phyloP scores from a whole-genome alignment of 139 green algal species.

The Picochlorum sp. region DNA sequence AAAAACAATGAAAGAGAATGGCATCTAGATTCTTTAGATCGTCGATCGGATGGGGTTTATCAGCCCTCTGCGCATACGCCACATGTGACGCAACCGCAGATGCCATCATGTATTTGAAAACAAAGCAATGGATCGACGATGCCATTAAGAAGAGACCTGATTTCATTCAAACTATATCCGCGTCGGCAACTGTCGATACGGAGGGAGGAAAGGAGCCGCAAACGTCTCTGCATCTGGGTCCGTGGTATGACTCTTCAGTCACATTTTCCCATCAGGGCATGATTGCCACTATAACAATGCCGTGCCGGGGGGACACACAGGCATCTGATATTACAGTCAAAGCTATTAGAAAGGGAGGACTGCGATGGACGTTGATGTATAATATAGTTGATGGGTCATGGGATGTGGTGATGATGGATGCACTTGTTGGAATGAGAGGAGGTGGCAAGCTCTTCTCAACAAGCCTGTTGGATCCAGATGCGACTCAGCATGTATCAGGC shows the following conservation, averaged over 20 bases:
- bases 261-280: neutral
- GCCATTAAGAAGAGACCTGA: too few relatives aligned
- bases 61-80: neutral
- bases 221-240: neutral
- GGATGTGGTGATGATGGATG: conserved; percentile 12
- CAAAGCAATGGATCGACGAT: too few relatives aligned
- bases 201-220: neutral
- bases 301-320: neutral
- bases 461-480: neutral
- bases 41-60: neutral
- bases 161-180: too few relatives aligned
- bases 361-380: neutral
- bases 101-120: neutral
- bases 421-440: conserved; percentile 1
- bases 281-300: conserved; percentile 3
- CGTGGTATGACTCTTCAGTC: conserved; percentile 11
- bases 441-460: conserved; percentile 2
- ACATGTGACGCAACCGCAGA: conserved; percentile 2
- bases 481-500: too few relatives aligned
- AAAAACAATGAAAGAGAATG: too few relatives aligned
- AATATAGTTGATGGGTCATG: conserved; percentile 7
- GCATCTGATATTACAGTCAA: conserved; percentile 13
- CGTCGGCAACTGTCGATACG: neutral
- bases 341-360: conserved; percentile 4
- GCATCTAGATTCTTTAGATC: neutral